Base-by-base conservation (phyloP, 495 filamentous ascomycete species). In the Hypoxylon fuscum region DNA sequence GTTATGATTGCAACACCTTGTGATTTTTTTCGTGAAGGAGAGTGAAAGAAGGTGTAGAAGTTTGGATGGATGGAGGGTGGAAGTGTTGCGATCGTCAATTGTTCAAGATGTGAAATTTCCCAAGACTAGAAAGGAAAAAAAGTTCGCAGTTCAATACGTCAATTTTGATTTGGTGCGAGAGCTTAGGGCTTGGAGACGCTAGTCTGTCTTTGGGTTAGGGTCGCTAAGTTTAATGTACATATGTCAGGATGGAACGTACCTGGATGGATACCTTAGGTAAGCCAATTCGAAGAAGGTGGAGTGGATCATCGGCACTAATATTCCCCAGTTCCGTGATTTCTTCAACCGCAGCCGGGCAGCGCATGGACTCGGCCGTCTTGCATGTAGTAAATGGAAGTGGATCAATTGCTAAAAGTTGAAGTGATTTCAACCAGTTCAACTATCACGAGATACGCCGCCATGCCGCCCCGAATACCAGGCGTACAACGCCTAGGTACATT, bases 381-480 rank as follows among this genome's bases (percentile, higher is more conserved):
- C 46, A 55, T 31, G 37, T 41, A 7, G 9, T 22, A 22, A 20
- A 44, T 35, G 40, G 32, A 52, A 66, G 63, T 61, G 56, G 63
- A 49, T 45, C 62, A 22, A 18, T 25, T 45, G 56, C 56, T 66
- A 69, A 59, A 61, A 62, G 46, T 61, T 59, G 29, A 52, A 47
- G 47, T 43, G 25, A 52, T 18, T 40, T 23, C 20, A 38, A 48
- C 7, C 35, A 66, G 52, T 37, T 60, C 59, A 62, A 42, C 21
- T n/a, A 18, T 25, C 42, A 29, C 41, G 47, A 25, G n/a, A 68
- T 55, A 68, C 43, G 23, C 62, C 76, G 79, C 58, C 46, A 95
- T 95, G 91, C 85, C 91, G 68, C 90, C 88, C 20, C 87, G 90
- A 80, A 81, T 93, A 79, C 79, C 86, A 51, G 65, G 83, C 55